Base-by-base conservation (phyloP, 176 grass and related monocot genomes). In the Raddia distichophylla region DNA sequence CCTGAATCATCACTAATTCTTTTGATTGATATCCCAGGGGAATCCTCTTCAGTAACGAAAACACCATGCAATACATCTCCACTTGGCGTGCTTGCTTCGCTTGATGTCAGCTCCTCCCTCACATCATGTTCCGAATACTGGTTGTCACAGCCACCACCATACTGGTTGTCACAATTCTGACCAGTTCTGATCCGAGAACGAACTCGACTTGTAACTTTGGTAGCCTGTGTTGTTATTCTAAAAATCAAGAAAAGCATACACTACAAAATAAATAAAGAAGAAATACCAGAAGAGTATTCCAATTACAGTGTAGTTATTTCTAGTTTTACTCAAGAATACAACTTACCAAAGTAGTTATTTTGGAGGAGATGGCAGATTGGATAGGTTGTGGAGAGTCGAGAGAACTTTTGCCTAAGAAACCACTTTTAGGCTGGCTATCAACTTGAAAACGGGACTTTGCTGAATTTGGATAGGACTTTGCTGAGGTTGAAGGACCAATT, bases 181-280 rank as follows among this genome's bases (percentile, higher is more conserved):
- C n/a, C 18, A 35, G 43, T 82, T 78, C n/a, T 72, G 60, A 93
- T 84, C 34, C 78, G 88, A 73, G 86, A 93, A 73, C 78, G 37
- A 59, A 98, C 92, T 85, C 82, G 89, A 79, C 75, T 89, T 90
- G 95, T 93, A 84, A 98, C 86, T 82, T 89, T 94, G 37, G 59
- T 91, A 80, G 92, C 92, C 95, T 98, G 88, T 83, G 63, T 87
- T 72, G 69, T 91, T 51, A 90, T 84, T 86, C 77, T 49, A 77
- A 86, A 71, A 89, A 77, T 82, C 58, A 79, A 52, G 49, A 74
- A 89, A 64, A 81, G 4, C 65, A 63, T 81, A 89, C 27, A 82
- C 17, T 85, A 60, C 49, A 5, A 72, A 56, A 85, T 43, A 82
- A 82, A 85, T 81, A 46, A 81, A 43, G 32, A 57, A 89, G 50